Conservation (phyloP, 2,329 filamentous ascomycete genomes). For the Intubia oerlemansii region DNA sequence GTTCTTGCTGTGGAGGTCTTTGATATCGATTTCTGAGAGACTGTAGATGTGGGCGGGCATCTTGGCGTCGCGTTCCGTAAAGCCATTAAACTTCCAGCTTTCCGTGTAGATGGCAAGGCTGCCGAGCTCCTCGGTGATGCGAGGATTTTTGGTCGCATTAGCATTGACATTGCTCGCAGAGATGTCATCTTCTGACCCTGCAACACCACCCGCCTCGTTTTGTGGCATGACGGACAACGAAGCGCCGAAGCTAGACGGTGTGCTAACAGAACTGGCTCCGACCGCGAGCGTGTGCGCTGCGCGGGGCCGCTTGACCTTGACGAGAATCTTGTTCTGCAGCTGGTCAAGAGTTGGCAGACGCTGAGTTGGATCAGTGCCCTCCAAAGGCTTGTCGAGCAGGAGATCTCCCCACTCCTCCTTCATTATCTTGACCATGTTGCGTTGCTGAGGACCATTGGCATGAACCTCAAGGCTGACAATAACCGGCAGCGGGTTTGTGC, state of each 20-base stretch:
- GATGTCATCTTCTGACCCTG: constrained; percentile 22
- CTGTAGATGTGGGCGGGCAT: constrained; percentile 60
- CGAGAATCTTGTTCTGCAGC: constrained; percentile 57
- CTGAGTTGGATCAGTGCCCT: constrained; percentile 27
- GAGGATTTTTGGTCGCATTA: constrained; percentile 7
- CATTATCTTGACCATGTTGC: constrained; percentile 88
- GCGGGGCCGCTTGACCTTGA: constrained; percentile 50
- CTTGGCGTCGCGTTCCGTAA: constrained; percentile 41
- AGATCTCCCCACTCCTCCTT: constrained; percentile 62
- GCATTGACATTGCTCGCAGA: constrained; percentile 7
- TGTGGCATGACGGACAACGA: constrained; percentile 11
- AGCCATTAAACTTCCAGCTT: constrained; percentile 58
- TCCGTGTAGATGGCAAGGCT: constrained; percentile 69
- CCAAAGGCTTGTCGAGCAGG: constrained; percentile 39
- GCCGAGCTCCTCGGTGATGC: constrained; percentile 50
- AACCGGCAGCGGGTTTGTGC: constrained; percentile 53
- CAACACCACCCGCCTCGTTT: constrained; percentile 14
- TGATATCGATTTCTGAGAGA: constrained; percentile 62
- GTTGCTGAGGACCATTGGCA: constrained; percentile 61
- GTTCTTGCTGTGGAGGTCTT: constrained; percentile 32
- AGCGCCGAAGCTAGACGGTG: constrained; percentile 7
- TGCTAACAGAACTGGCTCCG: too few species aligned
- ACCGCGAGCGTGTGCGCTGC: background rate
- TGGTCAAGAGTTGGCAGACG: constrained; percentile 49
- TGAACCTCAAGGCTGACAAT: constrained; percentile 91